Conservation (phyloP, 2,329 filamentous ascomycete species). For the Fusarium sp. region DNA sequence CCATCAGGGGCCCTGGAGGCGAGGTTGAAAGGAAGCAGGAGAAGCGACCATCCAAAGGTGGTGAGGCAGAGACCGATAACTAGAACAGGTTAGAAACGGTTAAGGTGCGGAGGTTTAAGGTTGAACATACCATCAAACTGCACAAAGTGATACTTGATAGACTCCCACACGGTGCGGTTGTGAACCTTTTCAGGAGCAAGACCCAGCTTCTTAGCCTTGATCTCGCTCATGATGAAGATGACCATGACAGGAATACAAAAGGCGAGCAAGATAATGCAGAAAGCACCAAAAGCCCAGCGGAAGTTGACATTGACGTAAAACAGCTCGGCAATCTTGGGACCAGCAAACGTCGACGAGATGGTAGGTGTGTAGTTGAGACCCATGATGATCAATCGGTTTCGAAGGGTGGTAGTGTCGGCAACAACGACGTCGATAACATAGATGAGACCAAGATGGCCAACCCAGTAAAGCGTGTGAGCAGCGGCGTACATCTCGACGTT, state of each 20-base stretch:
- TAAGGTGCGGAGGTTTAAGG: no score
- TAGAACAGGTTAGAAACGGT: neutral
- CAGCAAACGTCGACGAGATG: constrained; percentile 60
- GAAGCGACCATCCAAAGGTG: constrained; percentile 43
- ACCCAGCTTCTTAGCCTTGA: constrained; percentile 62
- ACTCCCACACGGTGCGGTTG: constrained; percentile 59
- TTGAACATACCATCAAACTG: constrained; percentile 65
- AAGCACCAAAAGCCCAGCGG: constrained; percentile 68
- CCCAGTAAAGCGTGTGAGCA: constrained; percentile 72
- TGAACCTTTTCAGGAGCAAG: constrained; percentile 54
- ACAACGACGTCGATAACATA: constrained; percentile 57
- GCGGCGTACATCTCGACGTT: constrained; percentile 69
- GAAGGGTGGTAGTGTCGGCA: constrained; percentile 56
- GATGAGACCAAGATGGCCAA: constrained; percentile 60
- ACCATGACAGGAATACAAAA: constrained; percentile 52
- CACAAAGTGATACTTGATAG: constrained; percentile 62
- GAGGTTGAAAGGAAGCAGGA: constrained; percentile 64
- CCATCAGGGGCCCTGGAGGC: constrained; percentile 48
- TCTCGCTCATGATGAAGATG: constrained; percentile 42
- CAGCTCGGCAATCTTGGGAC: constrained; percentile 53
- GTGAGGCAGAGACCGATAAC: neutral
- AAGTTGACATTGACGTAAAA: constrained; percentile 54
- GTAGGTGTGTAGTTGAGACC: constrained; percentile 56
- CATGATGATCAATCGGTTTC: constrained; percentile 54
- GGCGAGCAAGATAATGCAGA: constrained; percentile 68